Base-by-base conservation (phyloP, 2,329 filamentous ascomycete species). In the Ophiostoma fasciatum region DNA sequence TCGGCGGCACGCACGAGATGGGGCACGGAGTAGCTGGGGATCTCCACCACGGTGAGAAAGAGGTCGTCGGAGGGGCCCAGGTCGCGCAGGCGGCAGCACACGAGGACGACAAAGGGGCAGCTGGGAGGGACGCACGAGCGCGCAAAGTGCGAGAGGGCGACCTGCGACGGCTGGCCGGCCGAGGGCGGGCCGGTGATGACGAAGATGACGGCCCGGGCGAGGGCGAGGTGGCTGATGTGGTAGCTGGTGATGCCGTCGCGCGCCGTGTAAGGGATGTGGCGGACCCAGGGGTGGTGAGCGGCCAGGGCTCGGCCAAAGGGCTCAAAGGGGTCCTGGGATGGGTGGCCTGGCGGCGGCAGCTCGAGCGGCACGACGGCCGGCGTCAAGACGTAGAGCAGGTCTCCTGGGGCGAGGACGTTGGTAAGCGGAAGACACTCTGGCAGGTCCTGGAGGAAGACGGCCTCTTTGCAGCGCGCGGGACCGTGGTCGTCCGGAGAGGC, bases 261-360 rank as follows among this genome's bases (percentile, higher is more conserved):
- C 31, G 72, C 68, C 5, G 74, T 71, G 48, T 82, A 87, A 6
- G 81, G 78, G 29, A 83, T 71, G 50, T 85, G 81, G 15, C 76
- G 71, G 42, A 85, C 63, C 52, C 63, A 64, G 3, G 64, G 57
- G 48, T 80, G 74, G 45, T 68, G 62, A 33, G 56, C 60, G 33
- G 72, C 69, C 33, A 87, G 53, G 30, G 72, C 68, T 42, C 67
- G 65, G 15, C 80, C 81, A 14, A 87, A 60, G 12, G 69, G 65
- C 52, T 85, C 79, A 49, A 85, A 85, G 0, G 80, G 81, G 50
- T 87, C 81, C 29, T 38, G 42, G 5, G 45, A 26, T n/a, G 31
- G 43, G 47, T 57, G 62, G 30, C 54, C 55, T 12, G 41, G 61
- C 59, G 30, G 55, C 48, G 30, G 57, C 46, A 44, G 56, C 45